Percentiles rank a stretch among this genome's conserved stretches.
These are phyloP conservation scores for Botryosphaeria agaves DNA, from an alignment of 2,329 filamentous ascomycete genomes.

Conservation along the genomic window DNA sequence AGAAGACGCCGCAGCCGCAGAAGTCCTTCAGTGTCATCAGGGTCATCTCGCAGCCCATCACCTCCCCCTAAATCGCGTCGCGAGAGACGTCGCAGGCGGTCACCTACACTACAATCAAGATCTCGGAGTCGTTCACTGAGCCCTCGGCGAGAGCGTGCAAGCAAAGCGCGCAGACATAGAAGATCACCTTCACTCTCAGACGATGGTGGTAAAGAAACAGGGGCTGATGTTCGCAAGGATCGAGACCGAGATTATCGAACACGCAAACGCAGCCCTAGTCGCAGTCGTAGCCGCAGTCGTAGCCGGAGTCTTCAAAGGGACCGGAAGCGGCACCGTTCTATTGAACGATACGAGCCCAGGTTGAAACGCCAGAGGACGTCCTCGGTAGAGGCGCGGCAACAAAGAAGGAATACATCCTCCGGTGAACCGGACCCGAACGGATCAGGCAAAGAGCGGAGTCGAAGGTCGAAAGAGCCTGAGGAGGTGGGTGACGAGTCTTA, in stretches of 20 bases:
- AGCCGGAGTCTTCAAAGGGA: slow-evolving; percentile 1
- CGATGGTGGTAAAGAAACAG: slow-evolving; percentile 23
- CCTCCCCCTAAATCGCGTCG: slow-evolving; percentile 14
- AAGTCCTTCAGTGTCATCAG: slow-evolving; percentile 16
- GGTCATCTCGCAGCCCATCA: slow-evolving; percentile 5
- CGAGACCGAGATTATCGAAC: slow-evolving; percentile 17
- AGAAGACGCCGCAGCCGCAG: slow-evolving; percentile 27
- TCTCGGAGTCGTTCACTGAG: slow-evolving; percentile 20
- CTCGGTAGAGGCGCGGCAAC: slow-evolving; percentile 2
- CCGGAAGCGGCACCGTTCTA: slow-evolving; percentile 4
- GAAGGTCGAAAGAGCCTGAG: neutral
- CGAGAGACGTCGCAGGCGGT: slow-evolving; percentile 15
- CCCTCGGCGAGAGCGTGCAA: slow-evolving; percentile 17
- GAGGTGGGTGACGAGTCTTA: slow-evolving; percentile 1
- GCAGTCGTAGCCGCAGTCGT: slow-evolving; percentile 14
- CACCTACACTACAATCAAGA: slow-evolving; percentile 19
- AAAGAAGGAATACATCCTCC: neutral
- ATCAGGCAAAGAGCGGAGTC: neutral
- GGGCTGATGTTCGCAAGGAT: slow-evolving; percentile 33
- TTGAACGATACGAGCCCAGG: slow-evolving; percentile 5
- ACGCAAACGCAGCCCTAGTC: slow-evolving; percentile 25
- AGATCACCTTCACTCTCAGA: slow-evolving; percentile 26
- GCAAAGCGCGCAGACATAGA: slow-evolving; percentile 19
- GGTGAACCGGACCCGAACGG: neutral
- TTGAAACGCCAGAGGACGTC: slow-evolving; percentile 6